Evolutionary conservation across 345 rosid genomes (phyloP), one percentile per base, ranked within the genome.

Genomic region (Clausena lansium): DNA sequence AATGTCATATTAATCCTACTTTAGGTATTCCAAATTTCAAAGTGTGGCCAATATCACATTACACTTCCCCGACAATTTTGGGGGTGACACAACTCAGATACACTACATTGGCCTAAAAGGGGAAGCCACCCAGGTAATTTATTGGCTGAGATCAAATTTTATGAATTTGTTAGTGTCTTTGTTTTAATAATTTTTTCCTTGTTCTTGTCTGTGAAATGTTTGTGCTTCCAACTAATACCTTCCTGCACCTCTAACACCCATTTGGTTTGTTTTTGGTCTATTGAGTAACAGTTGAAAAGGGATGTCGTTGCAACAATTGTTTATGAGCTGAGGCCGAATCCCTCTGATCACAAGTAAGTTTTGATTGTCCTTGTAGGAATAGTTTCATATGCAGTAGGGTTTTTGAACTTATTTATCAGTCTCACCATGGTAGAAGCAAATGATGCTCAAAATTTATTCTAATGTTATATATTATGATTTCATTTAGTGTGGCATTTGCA

Each of bases 311-410:
- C 94, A 9, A 95, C 93, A 13, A 90, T 95, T 45, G 97, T 95
- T 28, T 95, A 95, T 82, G 99, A 95, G 89, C 82, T 93, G 20
- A 92, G 75, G 70, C 99, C 98, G n/a, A 95, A 95, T 86, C 99
- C 99, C 74, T 90, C 98, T 27, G 99, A 92, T 79, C 99, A 95
- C 91, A 95, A 93, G 98, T 95, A 92, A 88, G 94, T 85, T 77
- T 75, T 52, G n/a, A 28, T 36, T 68, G 35, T 65, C 67, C 50
- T 73, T 66, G 75, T 22, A 13, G 50, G 5, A 45, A 45, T 0
- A 17, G 22, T 52, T 17, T 52, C 22, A 52, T 52, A 52, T 19
- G 5, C n/a, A 11, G 32, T 71, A 41, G 61, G 63, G 54, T 27
- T 55, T 20, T 72, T 22, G 25, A 54, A 2, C 60, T 24, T 35